Percentiles rank a stretch among this genome's conserved stretches.
phyloP scores from a whole-genome alignment of 441 rosid species.

The Gossypium gossypioides region DNA sequence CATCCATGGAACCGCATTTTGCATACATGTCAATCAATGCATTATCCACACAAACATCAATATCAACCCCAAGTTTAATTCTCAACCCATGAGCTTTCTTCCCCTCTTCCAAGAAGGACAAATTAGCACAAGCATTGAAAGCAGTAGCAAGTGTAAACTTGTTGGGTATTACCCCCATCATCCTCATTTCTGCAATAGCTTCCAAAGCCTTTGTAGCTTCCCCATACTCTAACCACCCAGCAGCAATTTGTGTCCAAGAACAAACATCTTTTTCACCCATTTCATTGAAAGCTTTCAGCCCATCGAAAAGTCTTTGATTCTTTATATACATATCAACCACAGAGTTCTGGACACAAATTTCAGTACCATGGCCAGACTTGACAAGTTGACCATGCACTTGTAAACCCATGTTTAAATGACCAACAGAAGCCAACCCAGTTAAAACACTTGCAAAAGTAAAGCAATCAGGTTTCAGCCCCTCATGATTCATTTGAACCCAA shows the following conservation, averaged over 20 bases:
- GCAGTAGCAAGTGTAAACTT: conserved; percentile 30
- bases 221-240: conserved; percentile 27
- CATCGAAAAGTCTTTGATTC: conserved; percentile 25
- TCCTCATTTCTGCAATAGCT: conserved; percentile 27
- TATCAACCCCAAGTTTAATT: conserved; percentile 25
- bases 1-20: conserved; percentile 34
- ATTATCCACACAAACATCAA: conserved; percentile 32
- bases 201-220: conserved; percentile 29
- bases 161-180: conserved; percentile 27
- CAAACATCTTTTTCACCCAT: conserved; percentile 24
- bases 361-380: conserved; percentile 38
- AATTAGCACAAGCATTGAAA: conserved; percentile 31
- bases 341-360: conserved; percentile 32
- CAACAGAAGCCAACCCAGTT: conserved; percentile 29
- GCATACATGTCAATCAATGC: conserved; percentile 36
- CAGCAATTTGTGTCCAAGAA: conserved; percentile 37
- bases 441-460: conserved; percentile 39
- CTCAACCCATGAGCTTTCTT: conserved; percentile 24
- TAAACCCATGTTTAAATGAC: conserved; percentile 31
- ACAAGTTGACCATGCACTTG: conserved; percentile 41
- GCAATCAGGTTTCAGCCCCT: conserved; percentile 39
- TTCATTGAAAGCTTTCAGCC: conserved; percentile 24
- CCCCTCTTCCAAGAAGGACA: conserved; percentile 23
- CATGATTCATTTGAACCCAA: conserved; percentile 34
- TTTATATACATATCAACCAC: conserved; percentile 32